phyloP scores from a whole-genome alignment of 2,329 filamentous ascomycete species.

The Teratosphaeria pseudoeucalypti region DNA sequence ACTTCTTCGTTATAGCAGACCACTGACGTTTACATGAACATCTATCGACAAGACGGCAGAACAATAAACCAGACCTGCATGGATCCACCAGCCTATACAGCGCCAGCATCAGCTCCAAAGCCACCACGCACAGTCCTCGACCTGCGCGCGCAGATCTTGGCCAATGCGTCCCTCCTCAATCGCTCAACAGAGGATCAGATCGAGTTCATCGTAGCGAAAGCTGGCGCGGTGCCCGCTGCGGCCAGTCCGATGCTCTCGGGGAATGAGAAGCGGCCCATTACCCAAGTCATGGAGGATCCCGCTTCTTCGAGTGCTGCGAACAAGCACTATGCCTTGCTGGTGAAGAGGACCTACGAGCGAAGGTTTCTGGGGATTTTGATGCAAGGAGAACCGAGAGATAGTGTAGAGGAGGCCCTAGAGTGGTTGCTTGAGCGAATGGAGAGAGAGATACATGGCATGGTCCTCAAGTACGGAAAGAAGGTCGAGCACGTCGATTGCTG shows the following conservation, averaged over 20 bases:
- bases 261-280: background rate
- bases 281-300: background rate
- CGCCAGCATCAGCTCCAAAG: background rate
- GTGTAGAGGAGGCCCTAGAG: slow-evolving; percentile 3
- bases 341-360: background rate
- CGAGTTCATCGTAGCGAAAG: slow-evolving; percentile 2
- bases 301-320: background rate
- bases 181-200: slow-evolving; percentile 3
- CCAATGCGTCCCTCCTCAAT: slow-evolving; percentile 2
- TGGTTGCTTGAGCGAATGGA: slow-evolving; percentile 1
- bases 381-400: background rate
- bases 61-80: background rate
- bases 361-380: background rate
- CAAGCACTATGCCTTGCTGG: slow-evolving; percentile 2
- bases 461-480: background rate
- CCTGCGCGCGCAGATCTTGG: slow-evolving; percentile 5
- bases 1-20: background rate
- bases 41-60: background rate
- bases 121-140: slow-evolving; percentile 3
- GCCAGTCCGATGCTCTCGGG: background rate
- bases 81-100: background rate
- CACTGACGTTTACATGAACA: background rate
- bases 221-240: background rate
- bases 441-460: background rate
- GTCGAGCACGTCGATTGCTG: background rate